phyloP scores from a whole-genome alignment of 2,329 filamentous ascomycete genomes.

The Penicillium sp. region DNA sequence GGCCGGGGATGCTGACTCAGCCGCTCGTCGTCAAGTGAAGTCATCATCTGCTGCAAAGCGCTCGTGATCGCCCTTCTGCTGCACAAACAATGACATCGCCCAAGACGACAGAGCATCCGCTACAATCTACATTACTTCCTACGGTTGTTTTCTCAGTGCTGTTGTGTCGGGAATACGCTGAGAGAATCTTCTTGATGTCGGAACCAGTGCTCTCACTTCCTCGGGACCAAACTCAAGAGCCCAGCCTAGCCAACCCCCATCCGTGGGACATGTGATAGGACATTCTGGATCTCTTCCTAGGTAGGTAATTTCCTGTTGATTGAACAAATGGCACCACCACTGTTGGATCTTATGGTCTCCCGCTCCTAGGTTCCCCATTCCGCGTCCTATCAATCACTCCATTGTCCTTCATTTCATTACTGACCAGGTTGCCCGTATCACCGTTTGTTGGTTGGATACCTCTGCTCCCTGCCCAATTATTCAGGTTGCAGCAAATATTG shows the following conservation, averaged over 20 bases:
- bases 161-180: neutral
- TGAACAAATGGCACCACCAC: neutral
- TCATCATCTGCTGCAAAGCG: slow-evolving; percentile 24
- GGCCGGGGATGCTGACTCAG: slow-evolving; percentile 29
- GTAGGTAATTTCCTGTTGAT: neutral
- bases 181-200: neutral
- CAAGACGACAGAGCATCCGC: neutral
- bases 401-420: neutral
- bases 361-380: neutral
- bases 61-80: slow-evolving; percentile 3
- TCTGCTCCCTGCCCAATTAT: neutral
- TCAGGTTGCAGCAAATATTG: neutral
- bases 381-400: neutral
- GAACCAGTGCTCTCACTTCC: neutral
- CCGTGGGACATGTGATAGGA: neutral
- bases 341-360: neutral
- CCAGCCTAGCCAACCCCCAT: neutral
- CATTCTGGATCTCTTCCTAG: neutral
- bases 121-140: neutral
- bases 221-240: neutral
- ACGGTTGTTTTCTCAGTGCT: neutral
- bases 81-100: neutral
- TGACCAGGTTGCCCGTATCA: neutral
- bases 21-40: slow-evolving; percentile 44
- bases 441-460: neutral